Evolutionary conservation across 805 yeast species (phyloP).

Genomic region (Starmerella kuoi): DNA sequence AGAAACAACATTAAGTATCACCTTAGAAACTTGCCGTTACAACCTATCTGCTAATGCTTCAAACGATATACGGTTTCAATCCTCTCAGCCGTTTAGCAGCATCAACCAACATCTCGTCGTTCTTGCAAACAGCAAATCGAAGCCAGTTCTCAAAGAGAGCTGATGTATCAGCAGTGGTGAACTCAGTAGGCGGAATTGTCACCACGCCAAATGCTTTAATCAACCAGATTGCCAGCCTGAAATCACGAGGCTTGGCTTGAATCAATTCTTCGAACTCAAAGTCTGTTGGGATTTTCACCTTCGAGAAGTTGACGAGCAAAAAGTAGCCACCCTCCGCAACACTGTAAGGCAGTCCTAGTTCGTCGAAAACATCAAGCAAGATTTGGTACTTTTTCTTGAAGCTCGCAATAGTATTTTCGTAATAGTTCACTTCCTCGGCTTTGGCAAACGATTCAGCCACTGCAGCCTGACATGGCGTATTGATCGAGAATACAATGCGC

Average conservation of each 20-base stretch:
- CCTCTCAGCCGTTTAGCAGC: constrained; percentile 67
- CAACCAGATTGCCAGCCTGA: constrained; percentile 82
- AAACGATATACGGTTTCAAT: constrained; percentile 47
- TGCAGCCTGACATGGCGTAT: constrained; percentile 88
- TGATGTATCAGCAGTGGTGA: constrained; percentile 59
- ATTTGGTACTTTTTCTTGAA: constrained; percentile 63
- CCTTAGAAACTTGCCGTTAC: no score
- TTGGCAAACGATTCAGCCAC: constrained; percentile 60
- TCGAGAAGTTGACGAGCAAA: constrained; percentile 73
- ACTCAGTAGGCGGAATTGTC: constrained; percentile 96
- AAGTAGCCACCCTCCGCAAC: constrained; percentile 90
- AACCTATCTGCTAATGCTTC: not conserved
- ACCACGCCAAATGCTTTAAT: constrained; percentile 88
- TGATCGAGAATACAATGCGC: constrained; percentile 81
- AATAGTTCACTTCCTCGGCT: constrained; percentile 55
- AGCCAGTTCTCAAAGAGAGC: constrained; percentile 69
- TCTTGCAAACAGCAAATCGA: constrained; percentile 94
- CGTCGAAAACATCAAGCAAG: constrained; percentile 69
- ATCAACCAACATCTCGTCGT: constrained; percentile 62
- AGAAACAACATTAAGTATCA: no score
- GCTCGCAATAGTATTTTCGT: constrained; percentile 51
- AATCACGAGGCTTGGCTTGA: constrained; percentile 62
- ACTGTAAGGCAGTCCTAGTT: constrained; percentile 79
- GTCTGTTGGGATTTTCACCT: constrained; percentile 64
- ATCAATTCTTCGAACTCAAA: constrained; percentile 64